These are phyloP conservation scores for Phytopythium aichiense DNA, from an alignment of 352 stramenopile species.

Conservation along the genomic window DNA sequence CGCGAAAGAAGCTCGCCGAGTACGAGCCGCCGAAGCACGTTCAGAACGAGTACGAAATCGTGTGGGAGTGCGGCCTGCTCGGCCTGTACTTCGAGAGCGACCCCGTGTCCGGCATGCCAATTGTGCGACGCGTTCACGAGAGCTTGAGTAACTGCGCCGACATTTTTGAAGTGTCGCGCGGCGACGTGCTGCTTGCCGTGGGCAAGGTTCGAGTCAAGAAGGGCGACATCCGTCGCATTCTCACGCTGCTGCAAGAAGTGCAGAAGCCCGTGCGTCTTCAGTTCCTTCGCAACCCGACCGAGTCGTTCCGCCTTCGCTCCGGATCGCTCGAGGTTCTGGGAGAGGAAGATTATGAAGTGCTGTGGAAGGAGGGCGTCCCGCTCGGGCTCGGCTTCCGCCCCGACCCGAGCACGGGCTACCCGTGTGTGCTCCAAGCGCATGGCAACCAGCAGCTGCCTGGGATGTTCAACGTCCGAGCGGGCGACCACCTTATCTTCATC, in stretches of 20 bases:
- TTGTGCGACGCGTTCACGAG: slow-evolving; percentile 83
- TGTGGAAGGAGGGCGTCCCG: slow-evolving; percentile 83
- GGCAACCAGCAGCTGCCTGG: slow-evolving; percentile 71
- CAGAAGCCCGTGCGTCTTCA: slow-evolving; percentile 74
- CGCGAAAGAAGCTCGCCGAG: slow-evolving; percentile 51
- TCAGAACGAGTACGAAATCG: slow-evolving; percentile 81
- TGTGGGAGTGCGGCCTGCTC: slow-evolving; percentile 82
- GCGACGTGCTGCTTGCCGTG: slow-evolving; percentile 74
- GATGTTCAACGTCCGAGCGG: slow-evolving; percentile 85
- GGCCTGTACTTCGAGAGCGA: slow-evolving; percentile 86
- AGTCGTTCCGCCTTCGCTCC: slow-evolving; percentile 62
- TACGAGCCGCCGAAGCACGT: slow-evolving; percentile 69
- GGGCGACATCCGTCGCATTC: slow-evolving; percentile 73
- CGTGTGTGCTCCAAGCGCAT: slow-evolving; percentile 74
- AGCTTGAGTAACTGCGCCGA: slow-evolving; percentile 84
- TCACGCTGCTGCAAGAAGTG: slow-evolving; percentile 76
- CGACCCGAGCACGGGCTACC: slow-evolving; percentile 67
- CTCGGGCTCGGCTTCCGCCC: slow-evolving; percentile 80
- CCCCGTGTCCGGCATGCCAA: slow-evolving; percentile 71
- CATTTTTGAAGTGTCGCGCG: slow-evolving; percentile 80
- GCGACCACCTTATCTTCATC: slow-evolving; percentile 81
- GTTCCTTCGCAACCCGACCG: slow-evolving; percentile 71
- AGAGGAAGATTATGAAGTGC: slow-evolving; percentile 85
- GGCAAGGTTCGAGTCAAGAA: slow-evolving; percentile 76
- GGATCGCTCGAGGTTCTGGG: slow-evolving; percentile 69